These are phyloP conservation scores for Cytospora leucostoma DNA, from an alignment of 2,329 filamentous ascomycete species.

Conservation along the genomic window DNA sequence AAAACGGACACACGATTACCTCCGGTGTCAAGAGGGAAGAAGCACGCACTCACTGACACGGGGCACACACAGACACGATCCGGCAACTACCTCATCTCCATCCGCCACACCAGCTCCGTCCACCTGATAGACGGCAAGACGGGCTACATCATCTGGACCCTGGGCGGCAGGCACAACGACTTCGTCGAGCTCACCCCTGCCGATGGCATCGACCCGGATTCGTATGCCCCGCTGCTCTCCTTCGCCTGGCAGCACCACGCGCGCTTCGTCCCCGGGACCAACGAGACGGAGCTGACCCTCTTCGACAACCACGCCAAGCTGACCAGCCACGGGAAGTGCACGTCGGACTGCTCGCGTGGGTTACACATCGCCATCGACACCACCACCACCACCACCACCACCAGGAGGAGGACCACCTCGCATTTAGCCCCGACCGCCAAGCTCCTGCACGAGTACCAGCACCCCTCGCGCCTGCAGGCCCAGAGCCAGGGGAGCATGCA, in stretches of 20 bases:
- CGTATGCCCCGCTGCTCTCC: conserved; percentile 26
- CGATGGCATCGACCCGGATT: background rate
- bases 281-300: conserved; percentile 38
- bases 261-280: conserved; percentile 40
- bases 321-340: conserved; percentile 36
- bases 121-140: conserved; percentile 49
- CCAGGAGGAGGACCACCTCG: too few species aligned
- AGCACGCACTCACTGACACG: conserved; percentile 2
- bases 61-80: conserved; percentile 26
- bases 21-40: background rate
- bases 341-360: conserved; percentile 37
- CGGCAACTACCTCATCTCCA: conserved; percentile 57
- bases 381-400: conserved; percentile 20
- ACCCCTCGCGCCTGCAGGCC: conserved; percentile 39
- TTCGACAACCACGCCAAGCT: conserved; percentile 47
- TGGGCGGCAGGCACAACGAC: conserved; percentile 51
- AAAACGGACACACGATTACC: too few species aligned
- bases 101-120: conserved; percentile 50
- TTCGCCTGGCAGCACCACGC: conserved; percentile 51
- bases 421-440: conserved; percentile 43
- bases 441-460: conserved; percentile 42
- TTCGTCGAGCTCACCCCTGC: conserved; percentile 38
- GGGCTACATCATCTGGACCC: conserved; percentile 52
- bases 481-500: conserved; percentile 46
- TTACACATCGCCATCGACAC: conserved; percentile 44